Conservation (phyloP, 768 basidiomycete species). For the Lentinula edodes region DNA sequence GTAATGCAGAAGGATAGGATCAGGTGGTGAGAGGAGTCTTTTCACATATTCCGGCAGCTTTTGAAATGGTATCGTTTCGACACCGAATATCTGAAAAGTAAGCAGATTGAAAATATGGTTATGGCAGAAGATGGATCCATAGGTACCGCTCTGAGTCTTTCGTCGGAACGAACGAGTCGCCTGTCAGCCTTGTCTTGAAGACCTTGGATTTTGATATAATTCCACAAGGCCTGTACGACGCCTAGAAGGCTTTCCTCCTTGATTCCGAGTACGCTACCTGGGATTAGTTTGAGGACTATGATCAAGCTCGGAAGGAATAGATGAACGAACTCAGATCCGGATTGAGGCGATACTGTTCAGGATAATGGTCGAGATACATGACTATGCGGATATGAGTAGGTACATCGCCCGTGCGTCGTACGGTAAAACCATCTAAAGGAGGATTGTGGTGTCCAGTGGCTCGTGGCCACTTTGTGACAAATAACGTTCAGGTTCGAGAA, state of each 20-base stretch:
- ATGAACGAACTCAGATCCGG: slow-evolving; percentile 61
- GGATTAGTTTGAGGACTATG: neutral
- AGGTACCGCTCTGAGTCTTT: slow-evolving; percentile 56
- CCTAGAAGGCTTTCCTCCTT: slow-evolving; percentile 83
- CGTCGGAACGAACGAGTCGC: slow-evolving; percentile 64
- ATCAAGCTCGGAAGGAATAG: slow-evolving; percentile 1
- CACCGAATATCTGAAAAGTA: slow-evolving; percentile 55
- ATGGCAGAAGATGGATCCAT: neutral
- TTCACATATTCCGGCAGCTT: slow-evolving; percentile 83
- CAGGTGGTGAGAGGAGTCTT: slow-evolving; percentile 68
- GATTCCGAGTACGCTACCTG: slow-evolving; percentile 65
- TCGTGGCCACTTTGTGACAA: slow-evolving; percentile 52
- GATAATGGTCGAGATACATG: slow-evolving; percentile 81
- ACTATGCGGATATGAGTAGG: slow-evolving; percentile 76
- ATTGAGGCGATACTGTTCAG: slow-evolving; percentile 78
- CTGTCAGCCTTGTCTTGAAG: slow-evolving; percentile 82
- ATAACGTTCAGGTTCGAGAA: neutral
- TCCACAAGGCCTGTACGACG: slow-evolving; percentile 83
- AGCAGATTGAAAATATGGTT: neutral
- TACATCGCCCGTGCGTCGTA: slow-evolving; percentile 75
- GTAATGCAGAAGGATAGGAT: slow-evolving; percentile 80
- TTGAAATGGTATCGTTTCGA: slow-evolving; percentile 68
- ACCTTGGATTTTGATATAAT: slow-evolving; percentile 81
- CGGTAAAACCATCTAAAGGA: slow-evolving; percentile 79
- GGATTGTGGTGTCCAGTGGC: slow-evolving; percentile 50